Evolutionary conservation across 139 green algal genomes (phyloP).

Genomic region (Coelastrella sp.): DNA sequence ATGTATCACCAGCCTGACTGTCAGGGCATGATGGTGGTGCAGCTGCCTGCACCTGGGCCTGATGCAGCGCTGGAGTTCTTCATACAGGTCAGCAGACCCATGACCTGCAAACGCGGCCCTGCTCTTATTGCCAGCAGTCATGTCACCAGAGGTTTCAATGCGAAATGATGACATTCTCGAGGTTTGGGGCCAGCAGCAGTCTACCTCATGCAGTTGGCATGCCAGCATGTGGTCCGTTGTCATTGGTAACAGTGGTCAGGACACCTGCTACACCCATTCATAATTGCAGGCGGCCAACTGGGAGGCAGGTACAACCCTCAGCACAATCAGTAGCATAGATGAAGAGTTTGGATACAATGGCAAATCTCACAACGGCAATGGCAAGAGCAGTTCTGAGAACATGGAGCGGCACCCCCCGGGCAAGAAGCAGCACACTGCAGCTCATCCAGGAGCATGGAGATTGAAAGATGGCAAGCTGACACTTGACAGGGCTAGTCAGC

Average conservation of each 20-base stretch:
- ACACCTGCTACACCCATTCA: neutral
- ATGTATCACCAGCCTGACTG: constrained; percentile 25
- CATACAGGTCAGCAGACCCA: constrained; percentile 6
- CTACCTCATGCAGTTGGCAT: neutral
- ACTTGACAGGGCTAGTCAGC: constrained; percentile 12
- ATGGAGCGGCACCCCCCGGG: constrained; percentile 5
- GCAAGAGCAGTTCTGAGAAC: neutral
- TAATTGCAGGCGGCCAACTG: neutral
- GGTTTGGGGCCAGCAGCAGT: neutral
- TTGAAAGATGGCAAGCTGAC: neutral
- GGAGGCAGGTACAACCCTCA: neutral
- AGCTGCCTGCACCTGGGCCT: constrained; percentile 1
- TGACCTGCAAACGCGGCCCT: no score
- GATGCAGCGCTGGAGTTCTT: constrained; percentile 15
- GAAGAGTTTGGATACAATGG: neutral
- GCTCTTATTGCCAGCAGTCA: no score
- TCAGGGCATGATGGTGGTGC: constrained; percentile 20
- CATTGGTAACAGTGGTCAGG: neutral
- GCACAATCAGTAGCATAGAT: neutral
- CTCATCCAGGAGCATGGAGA: neutral
- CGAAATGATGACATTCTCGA: no score
- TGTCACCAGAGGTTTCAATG: no score
- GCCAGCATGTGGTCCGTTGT: neutral
- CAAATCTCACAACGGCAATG: neutral
- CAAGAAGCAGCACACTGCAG: neutral